Base-by-base conservation (phyloP, 2,329 filamentous ascomycete genomes). In the Ophiostoma sp. region DNA sequence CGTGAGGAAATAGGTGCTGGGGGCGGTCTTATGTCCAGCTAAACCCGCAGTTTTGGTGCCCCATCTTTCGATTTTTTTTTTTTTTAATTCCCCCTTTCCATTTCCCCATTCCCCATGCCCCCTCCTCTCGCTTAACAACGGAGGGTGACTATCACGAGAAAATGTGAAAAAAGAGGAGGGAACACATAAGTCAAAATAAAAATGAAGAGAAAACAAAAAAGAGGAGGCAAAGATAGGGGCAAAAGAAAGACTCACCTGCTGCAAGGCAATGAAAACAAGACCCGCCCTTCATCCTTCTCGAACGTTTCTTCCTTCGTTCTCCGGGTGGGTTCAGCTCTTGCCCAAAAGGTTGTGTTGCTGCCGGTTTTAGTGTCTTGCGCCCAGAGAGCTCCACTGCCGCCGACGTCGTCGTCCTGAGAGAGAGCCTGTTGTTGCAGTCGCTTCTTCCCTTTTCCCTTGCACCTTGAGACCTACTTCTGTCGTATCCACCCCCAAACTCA, bases 81-180 rank as follows among this genome's bases (percentile, higher is more conserved):
- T 50, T 69, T 33, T 48, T 48, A 36, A 1, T 25, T 17, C 15
- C 50, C 68, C 68, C 22, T 69, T 69, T 57, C 17, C 39, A 17
- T 59, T 70, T 57, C 50, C 66, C 42, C 64, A 69, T 69, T 50
- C 28, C 64, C 64, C 64, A 64, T 45, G n/a, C 36, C 6, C 22
- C 25, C 28, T 33, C 42, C 48, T 33, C 28, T 55, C 45, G 45
- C 45, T 39, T 69, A 15, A 55, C 19, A 50, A 36, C 19, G 28
- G 11, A 52, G 45, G 42, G 28, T 11, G 25, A 19, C 36, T 17
- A 11, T 15, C 15, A 31, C 8, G 22, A 66, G 6, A 28, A 22
- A 25, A 61, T 48, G 22, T 22, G 4, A 31, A 50, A 68, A 17
- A 48, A 69, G 12, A 55, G 22, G 33, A 2, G 22, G 17, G 22